Conservation (phyloP, 768 basidiomycete genomes). For the Serpula lacrymans region DNA sequence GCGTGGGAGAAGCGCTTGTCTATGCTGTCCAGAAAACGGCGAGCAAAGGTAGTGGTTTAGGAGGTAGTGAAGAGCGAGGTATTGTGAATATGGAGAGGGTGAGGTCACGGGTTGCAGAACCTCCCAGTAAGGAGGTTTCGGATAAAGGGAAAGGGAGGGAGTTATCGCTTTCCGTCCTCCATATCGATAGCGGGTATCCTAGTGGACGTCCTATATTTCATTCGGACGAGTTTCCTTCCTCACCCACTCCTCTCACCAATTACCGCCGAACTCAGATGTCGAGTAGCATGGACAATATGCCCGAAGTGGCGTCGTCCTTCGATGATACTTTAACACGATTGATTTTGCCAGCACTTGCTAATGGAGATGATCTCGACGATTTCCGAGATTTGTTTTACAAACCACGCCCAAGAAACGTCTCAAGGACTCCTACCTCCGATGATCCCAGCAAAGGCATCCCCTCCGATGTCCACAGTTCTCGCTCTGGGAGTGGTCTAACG, state of each 20-base stretch:
- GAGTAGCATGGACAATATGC: conserved; percentile 16
- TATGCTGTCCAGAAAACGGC: conserved; percentile 43
- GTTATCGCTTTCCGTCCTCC: conserved; percentile 3
- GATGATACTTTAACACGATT: conserved; percentile 37
- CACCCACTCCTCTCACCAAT: conserved; percentile 17
- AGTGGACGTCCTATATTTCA: neutral
- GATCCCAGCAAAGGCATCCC: conserved; percentile 19
- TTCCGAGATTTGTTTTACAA: conserved; percentile 75
- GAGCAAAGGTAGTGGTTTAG: too few species aligned
- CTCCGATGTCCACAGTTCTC: conserved; percentile 26
- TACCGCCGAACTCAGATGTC: too few species aligned
- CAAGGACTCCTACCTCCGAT: neutral
- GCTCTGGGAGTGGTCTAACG: conserved; percentile 33
- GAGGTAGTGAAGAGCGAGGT: too few species aligned
- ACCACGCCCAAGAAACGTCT: conserved; percentile 27
- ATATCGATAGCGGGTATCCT: conserved; percentile 7
- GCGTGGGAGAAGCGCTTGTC: conserved; percentile 61
- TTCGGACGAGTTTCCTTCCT: too few species aligned
- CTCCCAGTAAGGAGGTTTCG: too few species aligned
- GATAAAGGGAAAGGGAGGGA: conserved; percentile 2
- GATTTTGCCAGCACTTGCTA: conserved; percentile 46
- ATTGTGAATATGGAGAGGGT: too few species aligned
- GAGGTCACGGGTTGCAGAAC: too few species aligned
- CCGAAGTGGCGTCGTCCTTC: conserved; percentile 28
- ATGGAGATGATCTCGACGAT: conserved; percentile 64